A percentile compares a stretch with the other conserved stretches of the same genome.
Evolutionary conservation across 805 yeast genomes (phyloP).

Genomic region (Candida vaughaniae): DNA sequence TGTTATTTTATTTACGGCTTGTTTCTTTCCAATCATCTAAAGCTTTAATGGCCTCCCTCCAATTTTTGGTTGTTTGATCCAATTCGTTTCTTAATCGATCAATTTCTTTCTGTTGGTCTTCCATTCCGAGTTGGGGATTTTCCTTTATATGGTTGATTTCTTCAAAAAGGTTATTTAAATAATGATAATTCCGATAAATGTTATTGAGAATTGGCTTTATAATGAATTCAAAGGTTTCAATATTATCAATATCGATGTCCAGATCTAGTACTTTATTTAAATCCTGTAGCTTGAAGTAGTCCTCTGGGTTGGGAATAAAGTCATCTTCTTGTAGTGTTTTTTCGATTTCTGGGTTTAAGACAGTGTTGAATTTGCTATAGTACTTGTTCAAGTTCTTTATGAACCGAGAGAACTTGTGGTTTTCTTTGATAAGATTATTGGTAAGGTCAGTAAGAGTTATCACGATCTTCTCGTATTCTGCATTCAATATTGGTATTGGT

Average conservation of each 20-base stretch:
- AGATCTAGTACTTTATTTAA: slow-evolving; percentile 5
- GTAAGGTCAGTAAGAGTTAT: slow-evolving; percentile 33
- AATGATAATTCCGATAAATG: slow-evolving; percentile 35
- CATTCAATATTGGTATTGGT: slow-evolving; percentile 16
- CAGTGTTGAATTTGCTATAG: slow-evolving; percentile 23
- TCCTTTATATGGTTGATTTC: slow-evolving; percentile 11
- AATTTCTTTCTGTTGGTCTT: slow-evolving; percentile 6
- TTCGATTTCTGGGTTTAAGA: slow-evolving; percentile 7
- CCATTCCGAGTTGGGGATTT: not conserved
- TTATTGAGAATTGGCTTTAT: slow-evolving; percentile 35
- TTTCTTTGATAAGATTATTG: slow-evolving; percentile 36
- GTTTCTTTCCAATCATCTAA: slow-evolving; percentile 35
- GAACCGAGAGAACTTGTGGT: slow-evolving; percentile 33
- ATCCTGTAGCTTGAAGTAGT: slow-evolving; percentile 11
- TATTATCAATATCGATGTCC: slow-evolving; percentile 29
- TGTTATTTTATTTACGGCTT: not conserved
- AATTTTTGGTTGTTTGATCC: slow-evolving; percentile 29
- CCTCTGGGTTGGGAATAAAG: slow-evolving; percentile 31
- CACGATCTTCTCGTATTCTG: slow-evolving; percentile 32
- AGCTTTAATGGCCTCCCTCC: slow-evolving; percentile 40
- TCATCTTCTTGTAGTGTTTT: not conserved
- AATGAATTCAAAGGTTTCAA: slow-evolving; percentile 35
- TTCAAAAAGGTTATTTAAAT: slow-evolving; percentile 17
- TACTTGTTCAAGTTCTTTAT: slow-evolving; percentile 28
- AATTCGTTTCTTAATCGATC: slow-evolving; percentile 29